Evolutionary conservation across 441 rosid species (phyloP).

Genomic region (Geranium incanum): DNA sequence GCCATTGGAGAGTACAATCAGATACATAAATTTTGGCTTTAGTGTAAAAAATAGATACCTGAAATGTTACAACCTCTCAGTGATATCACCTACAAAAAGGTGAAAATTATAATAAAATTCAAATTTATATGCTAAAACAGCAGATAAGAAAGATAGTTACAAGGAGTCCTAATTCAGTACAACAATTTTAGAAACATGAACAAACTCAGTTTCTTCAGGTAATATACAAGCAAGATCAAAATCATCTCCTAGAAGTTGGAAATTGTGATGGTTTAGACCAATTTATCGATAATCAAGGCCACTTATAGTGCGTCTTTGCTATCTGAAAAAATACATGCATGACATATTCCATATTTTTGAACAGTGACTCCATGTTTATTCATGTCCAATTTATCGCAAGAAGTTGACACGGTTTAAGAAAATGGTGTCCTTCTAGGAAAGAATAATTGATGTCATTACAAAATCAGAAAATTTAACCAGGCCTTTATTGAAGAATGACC

Average conservation of each 20-base stretch:
- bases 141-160: background rate
- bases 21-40: background rate
- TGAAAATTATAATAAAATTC: background rate
- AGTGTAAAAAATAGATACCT: conserved; percentile 32
- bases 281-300: background rate
- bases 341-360: background rate
- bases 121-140: background rate
- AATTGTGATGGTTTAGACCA: background rate
- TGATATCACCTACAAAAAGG: conserved; percentile 46
- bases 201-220: background rate
- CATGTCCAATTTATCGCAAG: background rate
- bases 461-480: no score
- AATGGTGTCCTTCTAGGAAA: no score
- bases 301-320: background rate
- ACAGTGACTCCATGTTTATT: background rate
- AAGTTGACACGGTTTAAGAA: no score
- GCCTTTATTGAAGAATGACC: no score
- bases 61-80: conserved; percentile 73
- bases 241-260: background rate
- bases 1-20: background rate
- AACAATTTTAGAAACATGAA: background rate
- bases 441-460: no score
- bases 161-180: background rate
- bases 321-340: background rate
- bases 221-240: background rate